Evolutionary conservation across 1,284 basidiomycete genomes (phyloP).

Genomic region (Xerocomus minutiporus): DNA sequence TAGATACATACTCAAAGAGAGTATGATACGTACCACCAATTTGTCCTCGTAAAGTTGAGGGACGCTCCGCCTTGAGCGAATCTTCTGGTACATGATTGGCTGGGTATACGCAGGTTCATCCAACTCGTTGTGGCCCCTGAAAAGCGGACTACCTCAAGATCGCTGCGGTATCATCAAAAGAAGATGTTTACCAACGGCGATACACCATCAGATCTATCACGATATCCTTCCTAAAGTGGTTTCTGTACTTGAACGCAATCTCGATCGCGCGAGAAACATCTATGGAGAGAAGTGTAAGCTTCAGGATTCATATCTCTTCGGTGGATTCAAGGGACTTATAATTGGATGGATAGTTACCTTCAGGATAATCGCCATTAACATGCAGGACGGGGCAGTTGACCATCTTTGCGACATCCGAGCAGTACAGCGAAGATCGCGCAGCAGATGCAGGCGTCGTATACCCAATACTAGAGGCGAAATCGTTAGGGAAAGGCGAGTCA

Average conservation of each 20-base stretch:
- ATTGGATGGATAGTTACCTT: conserved; percentile 49
- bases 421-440: conserved; percentile 81
- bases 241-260: conserved; percentile 77
- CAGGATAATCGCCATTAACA: conserved; percentile 87
- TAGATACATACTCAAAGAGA: background rate
- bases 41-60: conserved; percentile 79
- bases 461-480: conserved; percentile 58
- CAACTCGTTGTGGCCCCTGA: conserved; percentile 82
- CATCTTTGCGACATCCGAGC: conserved; percentile 87
- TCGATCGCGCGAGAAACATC: conserved; percentile 77
- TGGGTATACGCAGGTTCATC: conserved; percentile 90
- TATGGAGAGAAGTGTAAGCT: conserved; percentile 24
- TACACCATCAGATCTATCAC: conserved; percentile 88
- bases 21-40: conserved; percentile 52
- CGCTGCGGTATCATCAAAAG: background rate
- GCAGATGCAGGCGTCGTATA: conserved; percentile 84
- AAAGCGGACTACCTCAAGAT: background rate
- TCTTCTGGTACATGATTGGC: conserved; percentile 85
- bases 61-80: conserved; percentile 70
- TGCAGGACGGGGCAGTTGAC: conserved; percentile 87
- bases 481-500: background rate
- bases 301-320: background rate
- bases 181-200: conserved; percentile 59
- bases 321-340: background rate
- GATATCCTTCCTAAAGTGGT: conserved; percentile 83